Conservation (phyloP, 495 filamentous ascomycete genomes). For the Xylaria cubensis region DNA sequence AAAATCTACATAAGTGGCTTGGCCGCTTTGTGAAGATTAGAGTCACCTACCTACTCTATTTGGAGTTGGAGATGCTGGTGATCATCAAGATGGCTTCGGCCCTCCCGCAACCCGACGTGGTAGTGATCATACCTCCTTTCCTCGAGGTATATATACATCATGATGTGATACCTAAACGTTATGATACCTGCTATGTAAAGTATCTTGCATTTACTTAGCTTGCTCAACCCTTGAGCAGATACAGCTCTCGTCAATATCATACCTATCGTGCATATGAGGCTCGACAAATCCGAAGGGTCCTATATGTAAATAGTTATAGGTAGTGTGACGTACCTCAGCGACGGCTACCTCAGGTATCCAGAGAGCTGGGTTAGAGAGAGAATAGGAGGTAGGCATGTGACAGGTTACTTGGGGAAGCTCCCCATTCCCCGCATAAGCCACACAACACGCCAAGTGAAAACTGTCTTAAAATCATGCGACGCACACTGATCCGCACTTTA, state of each 20-base stretch:
- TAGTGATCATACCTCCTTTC: constrained; percentile 11
- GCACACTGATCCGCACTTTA: not conserved
- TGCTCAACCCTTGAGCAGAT: not conserved
- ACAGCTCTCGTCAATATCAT: not conserved
- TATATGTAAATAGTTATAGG: not conserved
- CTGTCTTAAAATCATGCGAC: constrained; percentile 6
- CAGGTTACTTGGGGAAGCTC: too few species aligned
- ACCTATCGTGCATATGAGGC: not conserved
- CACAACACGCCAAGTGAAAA: constrained; percentile 11
- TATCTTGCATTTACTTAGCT: not conserved
- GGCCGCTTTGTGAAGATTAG: not conserved
- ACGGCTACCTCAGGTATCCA: not conserved
- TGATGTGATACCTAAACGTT: not conserved
- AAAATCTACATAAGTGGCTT: not conserved
- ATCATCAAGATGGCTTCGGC: not conserved
- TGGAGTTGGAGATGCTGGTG: constrained; percentile 16
- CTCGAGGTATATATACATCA: not conserved
- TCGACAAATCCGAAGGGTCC: not conserved
- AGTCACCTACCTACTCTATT: not conserved
- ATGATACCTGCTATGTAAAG: not conserved
- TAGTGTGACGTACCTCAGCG: not conserved
- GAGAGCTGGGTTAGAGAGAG: not conserved
- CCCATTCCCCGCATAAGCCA: constrained; percentile 16
- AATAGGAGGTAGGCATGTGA: not conserved
- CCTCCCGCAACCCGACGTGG: constrained; percentile 3